phyloP scores from a whole-genome alignment of 768 basidiomycete species.

The Termitomyces sp. region DNA sequence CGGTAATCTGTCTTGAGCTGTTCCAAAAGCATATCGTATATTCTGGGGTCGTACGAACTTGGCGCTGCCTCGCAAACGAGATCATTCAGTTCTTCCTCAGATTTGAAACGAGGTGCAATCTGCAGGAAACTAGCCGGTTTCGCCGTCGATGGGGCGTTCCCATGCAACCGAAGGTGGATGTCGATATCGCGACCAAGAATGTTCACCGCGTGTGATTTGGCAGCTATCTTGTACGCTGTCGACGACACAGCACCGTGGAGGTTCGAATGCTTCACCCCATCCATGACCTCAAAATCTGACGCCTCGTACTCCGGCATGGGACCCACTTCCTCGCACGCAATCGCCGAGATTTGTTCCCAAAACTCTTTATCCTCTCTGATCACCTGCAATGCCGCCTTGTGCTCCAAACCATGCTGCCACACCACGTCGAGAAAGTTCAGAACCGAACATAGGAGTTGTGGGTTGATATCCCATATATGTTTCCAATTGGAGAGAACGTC shows the following conservation, averaged over 20 bases:
- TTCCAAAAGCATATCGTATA: conserved; percentile 59
- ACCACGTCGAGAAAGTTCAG: conserved; percentile 72
- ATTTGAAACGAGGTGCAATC: conserved; percentile 52
- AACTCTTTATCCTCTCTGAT: conserved; percentile 55
- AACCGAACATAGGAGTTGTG: conserved; percentile 67
- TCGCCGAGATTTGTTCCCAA: conserved; percentile 64
- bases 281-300: conserved; percentile 39
- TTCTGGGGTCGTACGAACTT: conserved; percentile 63
- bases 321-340: conserved; percentile 67
- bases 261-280: conserved; percentile 46
- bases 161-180: conserved; percentile 43
- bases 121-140: conserved; percentile 59
- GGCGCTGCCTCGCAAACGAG: conserved; percentile 65
- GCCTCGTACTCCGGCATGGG: conserved; percentile 67
- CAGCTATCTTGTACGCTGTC: conserved; percentile 64
- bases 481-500: conserved; percentile 68
- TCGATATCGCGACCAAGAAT: conserved; percentile 74
- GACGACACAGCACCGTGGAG: conserved; percentile 56
- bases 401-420: conserved; percentile 78
- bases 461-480: conserved; percentile 72
- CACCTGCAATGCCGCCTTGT: conserved; percentile 51
- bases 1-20: conserved; percentile 48
- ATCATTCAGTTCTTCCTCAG: conserved; percentile 61
- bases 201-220: conserved; percentile 71
- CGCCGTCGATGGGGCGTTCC: conserved; percentile 26